Base-by-base conservation (phyloP, 345 rosid genomes). In the Eucalyptus pauciflora region DNA sequence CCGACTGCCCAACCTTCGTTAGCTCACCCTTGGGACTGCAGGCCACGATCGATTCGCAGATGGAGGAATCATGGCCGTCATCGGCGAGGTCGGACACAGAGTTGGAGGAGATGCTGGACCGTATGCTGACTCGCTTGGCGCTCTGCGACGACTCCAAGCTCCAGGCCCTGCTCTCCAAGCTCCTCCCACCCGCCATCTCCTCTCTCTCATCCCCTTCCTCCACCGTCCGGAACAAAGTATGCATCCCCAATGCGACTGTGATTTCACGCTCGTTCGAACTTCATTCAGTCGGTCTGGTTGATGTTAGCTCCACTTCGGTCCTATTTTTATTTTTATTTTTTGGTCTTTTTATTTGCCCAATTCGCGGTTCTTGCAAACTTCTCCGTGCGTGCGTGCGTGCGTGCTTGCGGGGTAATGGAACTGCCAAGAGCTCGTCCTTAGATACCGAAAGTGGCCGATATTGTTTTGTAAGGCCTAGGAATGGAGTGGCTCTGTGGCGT, bases 41-140 rank as follows among this genome's bases (percentile, higher is more conserved):
- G 25, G 22, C 41, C 41, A 29, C n/a, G 51, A 49, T 69, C 81
- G 11, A 69, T 69, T 22, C 51, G 60, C 11, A 86, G 50, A 97
- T 95, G 97, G 95, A 94, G 89, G 96, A 94, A 49, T 91, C 97
- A 20, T 91, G 95, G 31, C 85, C 95, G 60, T 37, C 37, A 37
- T 37, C 41, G 41, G 41, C 93, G 46, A 95, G 90, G 89, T 93
- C 99, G 54, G 99, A 95, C 41, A 90, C 89, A 29, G 97, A 97
- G 87, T 89, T 94, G 33, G 99, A 96, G 88, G 98, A 96, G 91
- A 90, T 96, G 93, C 98, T 97, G 79, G 98, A 97, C 92, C 97
- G 98, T 79, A 96, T 97, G 99, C 93, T 96, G 27, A 97, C 99
- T 69, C 92, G 97, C 85, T 90, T 96, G 90, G 99, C 99, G 60